Evolutionary conservation across 2,329 filamentous ascomycete genomes (phyloP), one percentile per base, ranked within the genome.

Genomic region (Trichoderma cornu-damae): DNA sequence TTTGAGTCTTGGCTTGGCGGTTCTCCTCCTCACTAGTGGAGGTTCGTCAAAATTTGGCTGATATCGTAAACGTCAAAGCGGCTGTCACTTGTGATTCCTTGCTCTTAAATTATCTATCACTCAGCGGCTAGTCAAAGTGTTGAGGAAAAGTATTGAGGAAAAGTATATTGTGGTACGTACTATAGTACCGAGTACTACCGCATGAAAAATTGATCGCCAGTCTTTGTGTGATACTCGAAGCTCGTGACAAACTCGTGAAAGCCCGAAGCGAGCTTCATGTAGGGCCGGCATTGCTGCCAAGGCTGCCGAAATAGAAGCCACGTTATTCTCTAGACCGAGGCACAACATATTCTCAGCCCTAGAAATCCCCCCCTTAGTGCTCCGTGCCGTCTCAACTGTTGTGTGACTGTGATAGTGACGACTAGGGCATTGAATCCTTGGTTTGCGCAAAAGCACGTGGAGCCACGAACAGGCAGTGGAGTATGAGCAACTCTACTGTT

Each of bases 391-490:
- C 16, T 22, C 34, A 52, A n/a, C 26, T 30, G 40, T 12, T 47
- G 42, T 47, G 42, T 47, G 16, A 55, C 32, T 37, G 32, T 55
- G 52, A 55, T 38, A 47, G 49, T 43, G 49, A 30, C 24, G 51
- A 11, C 24, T 30, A 2, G 12, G 22, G 20, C 4, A 35, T 37
- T 12, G 32, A 16, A 26, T 55, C 40, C 16, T 28, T 35, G 24
- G 22, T 28, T 12, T n/a, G 51, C 37, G 20, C 22, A 24, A 20
- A 16, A 32, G 42, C 42, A 46, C 51, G 22, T 55, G 52, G 42
- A 55, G 52, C 16, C 12, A 11, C 22, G 32, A 22, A 22, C n/a
- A 30, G 30, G 20, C 22, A 14, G 24, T 12, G 43, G 28, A 47
- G 12, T n/a, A 47, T 38, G 20, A 28, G n/a, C n/a, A n/a, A 40